Percentiles rank a stretch among this genome's conserved stretches.
These are phyloP conservation scores for Fragaria ananassa DNA, from an alignment of 306 rosid genomes.

Conservation along the genomic window DNA sequence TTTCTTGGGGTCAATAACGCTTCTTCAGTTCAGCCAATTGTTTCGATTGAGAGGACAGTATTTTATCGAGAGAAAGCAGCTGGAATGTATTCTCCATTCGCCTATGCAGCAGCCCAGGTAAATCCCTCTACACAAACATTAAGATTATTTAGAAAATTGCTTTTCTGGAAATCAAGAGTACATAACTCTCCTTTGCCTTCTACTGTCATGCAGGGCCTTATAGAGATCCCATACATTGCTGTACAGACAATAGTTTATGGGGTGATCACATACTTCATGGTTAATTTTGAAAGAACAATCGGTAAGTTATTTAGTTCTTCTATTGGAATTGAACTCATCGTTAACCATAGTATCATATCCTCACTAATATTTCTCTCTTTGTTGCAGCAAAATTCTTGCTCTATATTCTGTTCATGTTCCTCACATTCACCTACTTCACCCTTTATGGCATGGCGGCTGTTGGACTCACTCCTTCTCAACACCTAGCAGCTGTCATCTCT, in stretches of 20 bases:
- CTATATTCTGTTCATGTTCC: conserved; percentile 82
- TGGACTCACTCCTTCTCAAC: conserved; percentile 81
- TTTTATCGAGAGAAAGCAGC: conserved; percentile 88
- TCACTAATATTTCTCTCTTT: not conserved
- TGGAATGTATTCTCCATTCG: conserved; percentile 85
- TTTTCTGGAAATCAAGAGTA: not conserved
- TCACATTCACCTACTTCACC: conserved; percentile 92
- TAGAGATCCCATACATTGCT: conserved; percentile 85
- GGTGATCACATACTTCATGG: conserved; percentile 73
- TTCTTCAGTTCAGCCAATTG: conserved; percentile 85
- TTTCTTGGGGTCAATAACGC: conserved; percentile 84
- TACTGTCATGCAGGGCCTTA: conserved; percentile 56
- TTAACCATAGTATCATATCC: not conserved
- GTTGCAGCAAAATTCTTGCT: conserved; percentile 73
- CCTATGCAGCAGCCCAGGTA: conserved; percentile 88
- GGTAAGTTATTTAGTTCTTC: conserved; percentile 37
- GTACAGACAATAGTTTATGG: conserved; percentile 68
- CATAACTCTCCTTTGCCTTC: conserved; percentile 5
- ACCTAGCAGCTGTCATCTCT: conserved; percentile 75
- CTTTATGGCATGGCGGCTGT: conserved; percentile 94
- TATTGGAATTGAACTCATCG: not conserved
- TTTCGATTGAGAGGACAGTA: conserved; percentile 92
- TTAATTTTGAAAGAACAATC: conserved; percentile 59
- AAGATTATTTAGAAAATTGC: conserved; percentile 4
- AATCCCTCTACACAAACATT: conserved; percentile 1